phyloP scores from a whole-genome alignment of 1,284 basidiomycete genomes.

The Gymnopus androsaceus region DNA sequence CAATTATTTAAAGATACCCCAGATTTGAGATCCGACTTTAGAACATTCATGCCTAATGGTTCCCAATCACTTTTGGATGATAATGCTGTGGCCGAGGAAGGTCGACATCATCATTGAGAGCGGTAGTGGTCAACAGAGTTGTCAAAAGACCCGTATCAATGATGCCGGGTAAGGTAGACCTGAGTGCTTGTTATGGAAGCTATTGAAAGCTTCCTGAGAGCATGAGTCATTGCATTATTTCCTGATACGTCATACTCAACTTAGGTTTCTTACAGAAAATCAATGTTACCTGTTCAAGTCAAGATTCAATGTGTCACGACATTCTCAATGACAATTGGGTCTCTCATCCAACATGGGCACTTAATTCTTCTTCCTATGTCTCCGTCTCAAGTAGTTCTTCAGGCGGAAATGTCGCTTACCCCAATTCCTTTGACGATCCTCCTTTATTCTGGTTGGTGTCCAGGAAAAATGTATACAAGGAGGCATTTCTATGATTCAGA shows the following conservation, averaged over 20 bases:
- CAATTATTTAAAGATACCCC: constrained; percentile 86
- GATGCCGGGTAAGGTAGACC: constrained; percentile 45
- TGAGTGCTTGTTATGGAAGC: constrained; percentile 74
- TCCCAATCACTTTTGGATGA: constrained; percentile 50
- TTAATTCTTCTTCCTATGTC: constrained; percentile 90
- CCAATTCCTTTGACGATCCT: constrained; percentile 8
- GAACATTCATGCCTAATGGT: constrained; percentile 85
- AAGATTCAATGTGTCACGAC: constrained; percentile 95
- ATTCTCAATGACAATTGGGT: constrained; percentile 98
- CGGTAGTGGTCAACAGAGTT: constrained; percentile 37
- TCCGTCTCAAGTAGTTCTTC: constrained; percentile 1
- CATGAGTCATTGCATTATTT: constrained; percentile 46
- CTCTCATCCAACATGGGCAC: constrained; percentile 93
- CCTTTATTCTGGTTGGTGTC: constrained; percentile 48
- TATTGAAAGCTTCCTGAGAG: constrained; percentile 85
- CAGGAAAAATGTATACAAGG: constrained; percentile 95
- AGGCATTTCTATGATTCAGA: constrained; percentile 94
- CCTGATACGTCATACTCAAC: not conserved
- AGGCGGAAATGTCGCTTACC: constrained; percentile 7
- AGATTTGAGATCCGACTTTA: constrained; percentile 89
- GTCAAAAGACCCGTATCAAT: constrained; percentile 45
- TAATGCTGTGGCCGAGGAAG: constrained; percentile 23
- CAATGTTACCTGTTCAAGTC: constrained; percentile 87
- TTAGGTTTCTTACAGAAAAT: constrained; percentile 60
- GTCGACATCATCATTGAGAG: constrained; percentile 19